These are phyloP conservation scores for Didymella lethalis DNA, from an alignment of 2,329 filamentous ascomycete species.

Conservation along the genomic window DNA sequence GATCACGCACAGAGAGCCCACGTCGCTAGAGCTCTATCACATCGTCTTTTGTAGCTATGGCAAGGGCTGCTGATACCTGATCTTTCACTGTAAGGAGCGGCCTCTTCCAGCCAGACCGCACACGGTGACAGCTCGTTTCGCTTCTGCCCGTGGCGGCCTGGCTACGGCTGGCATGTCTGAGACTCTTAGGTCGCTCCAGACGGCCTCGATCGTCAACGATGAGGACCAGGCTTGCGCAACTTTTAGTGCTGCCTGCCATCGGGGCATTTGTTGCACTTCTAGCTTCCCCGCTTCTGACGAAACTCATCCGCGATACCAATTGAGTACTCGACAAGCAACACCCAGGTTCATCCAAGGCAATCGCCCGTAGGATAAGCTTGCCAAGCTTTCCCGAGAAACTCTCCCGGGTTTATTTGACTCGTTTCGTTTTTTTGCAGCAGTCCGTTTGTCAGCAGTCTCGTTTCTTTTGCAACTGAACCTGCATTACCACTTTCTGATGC, in stretches of 20 bases:
- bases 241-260: slow-evolving; percentile 8
- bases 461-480: slow-evolving; percentile 21
- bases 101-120: not conserved
- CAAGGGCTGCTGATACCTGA: not conserved
- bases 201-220: slow-evolving; percentile 4
- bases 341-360: slow-evolving; percentile 20
- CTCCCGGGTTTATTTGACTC: slow-evolving; percentile 6
- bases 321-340: slow-evolving; percentile 17
- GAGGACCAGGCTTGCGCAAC: slow-evolving; percentile 3
- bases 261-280: slow-evolving; percentile 13
- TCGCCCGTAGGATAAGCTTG: slow-evolving; percentile 30
- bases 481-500: slow-evolving; percentile 21
- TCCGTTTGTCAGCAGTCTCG: not conserved
- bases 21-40: slow-evolving; percentile 3
- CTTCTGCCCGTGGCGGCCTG: slow-evolving; percentile 14
- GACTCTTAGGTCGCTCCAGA: not conserved
- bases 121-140: slow-evolving; percentile 5
- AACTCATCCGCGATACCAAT: slow-evolving; percentile 14
- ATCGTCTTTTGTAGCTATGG: slow-evolving; percentile 7
- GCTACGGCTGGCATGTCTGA: slow-evolving; percentile 6
- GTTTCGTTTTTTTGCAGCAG: slow-evolving; percentile 19
- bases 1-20: slow-evolving; percentile 12
- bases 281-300: slow-evolving; percentile 15
- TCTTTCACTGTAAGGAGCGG: not conserved
- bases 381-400: slow-evolving; percentile 34